Percentiles rank a stretch among this genome's conserved stretches.
Conservation (phyloP, 2,329 filamentous ascomycete species). For the Mollisiaceae sp. region DNA sequence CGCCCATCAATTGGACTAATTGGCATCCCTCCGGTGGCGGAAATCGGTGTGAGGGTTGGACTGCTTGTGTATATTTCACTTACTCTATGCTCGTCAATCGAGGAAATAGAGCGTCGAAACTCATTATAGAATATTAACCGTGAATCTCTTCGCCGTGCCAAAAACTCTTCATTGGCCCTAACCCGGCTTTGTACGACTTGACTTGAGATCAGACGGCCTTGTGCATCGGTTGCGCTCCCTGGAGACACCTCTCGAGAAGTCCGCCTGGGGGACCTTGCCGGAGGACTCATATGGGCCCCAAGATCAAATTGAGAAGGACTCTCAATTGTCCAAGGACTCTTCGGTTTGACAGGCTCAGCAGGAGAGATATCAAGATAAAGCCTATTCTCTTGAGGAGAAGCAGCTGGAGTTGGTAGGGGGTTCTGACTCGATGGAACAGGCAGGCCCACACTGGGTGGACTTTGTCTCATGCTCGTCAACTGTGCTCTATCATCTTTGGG, state of each 20-base stretch:
- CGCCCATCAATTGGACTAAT: constrained; percentile 34
- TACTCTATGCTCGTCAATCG: constrained; percentile 34
- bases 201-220: constrained; percentile 32
- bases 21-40: constrained; percentile 17
- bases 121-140: constrained; percentile 37
- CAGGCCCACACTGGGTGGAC: constrained; percentile 16
- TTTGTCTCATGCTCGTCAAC: constrained; percentile 26
- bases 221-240: constrained; percentile 16
- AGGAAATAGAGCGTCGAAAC: constrained; percentile 32
- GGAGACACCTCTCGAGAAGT: constrained; percentile 33
- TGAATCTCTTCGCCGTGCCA: constrained; percentile 36
- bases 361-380: constrained; percentile 13
- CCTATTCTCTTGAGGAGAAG: constrained; percentile 14
- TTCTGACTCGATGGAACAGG: constrained; percentile 18
- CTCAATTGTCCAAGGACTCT: constrained; percentile 33
- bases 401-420: constrained; percentile 2
- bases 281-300: constrained; percentile 18
- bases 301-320: constrained; percentile 28
- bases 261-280: constrained; percentile 12
- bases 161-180: constrained; percentile 38
- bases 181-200: constrained; percentile 35
- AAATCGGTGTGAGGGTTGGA: constrained; percentile 20
- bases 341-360: constrained; percentile 29
- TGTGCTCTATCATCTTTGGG: constrained; percentile 24
- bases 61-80: constrained; percentile 21